A percentile compares a stretch with the other conserved stretches of the same genome.
These are phyloP conservation scores for Tylopilus sp. DNA, from an alignment of 768 basidiomycete genomes.

Conservation along the genomic window DNA sequence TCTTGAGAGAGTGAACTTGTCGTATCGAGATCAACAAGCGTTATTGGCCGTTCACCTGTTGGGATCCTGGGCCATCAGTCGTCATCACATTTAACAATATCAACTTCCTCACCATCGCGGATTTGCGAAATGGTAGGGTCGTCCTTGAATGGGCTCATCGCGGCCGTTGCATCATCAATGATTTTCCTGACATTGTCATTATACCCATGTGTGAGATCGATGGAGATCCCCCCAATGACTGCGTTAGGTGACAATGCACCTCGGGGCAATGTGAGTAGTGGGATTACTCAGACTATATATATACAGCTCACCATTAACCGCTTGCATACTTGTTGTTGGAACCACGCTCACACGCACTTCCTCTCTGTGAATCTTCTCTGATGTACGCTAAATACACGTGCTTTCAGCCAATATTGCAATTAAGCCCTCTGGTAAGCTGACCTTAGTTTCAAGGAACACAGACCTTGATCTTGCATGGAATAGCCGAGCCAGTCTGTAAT, in stretches of 20 bases:
- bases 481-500: neutral
- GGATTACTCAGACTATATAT: neutral
- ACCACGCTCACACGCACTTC: neutral
- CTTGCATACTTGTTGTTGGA: neutral
- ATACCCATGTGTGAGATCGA: neutral
- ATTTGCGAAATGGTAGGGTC: neutral
- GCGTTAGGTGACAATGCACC: neutral
- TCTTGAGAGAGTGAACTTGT: neutral
- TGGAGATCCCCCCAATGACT: neutral
- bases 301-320: neutral
- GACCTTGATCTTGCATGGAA: neutral
- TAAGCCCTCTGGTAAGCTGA: neutral
- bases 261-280: neutral
- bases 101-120: neutral
- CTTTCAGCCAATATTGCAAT: neutral
- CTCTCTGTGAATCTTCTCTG: conserved; percentile 2
- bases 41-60: neutral
- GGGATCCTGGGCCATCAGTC: neutral
- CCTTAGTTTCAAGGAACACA: neutral
- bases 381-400: neutral
- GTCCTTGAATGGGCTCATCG: neutral
- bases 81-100: neutral
- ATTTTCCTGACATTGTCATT: neutral
- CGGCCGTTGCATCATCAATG: neutral
- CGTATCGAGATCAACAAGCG: neutral